Evolutionary conservation across 208 protist genomes (phyloP).

Genomic region (Phytomonas francai): DNA sequence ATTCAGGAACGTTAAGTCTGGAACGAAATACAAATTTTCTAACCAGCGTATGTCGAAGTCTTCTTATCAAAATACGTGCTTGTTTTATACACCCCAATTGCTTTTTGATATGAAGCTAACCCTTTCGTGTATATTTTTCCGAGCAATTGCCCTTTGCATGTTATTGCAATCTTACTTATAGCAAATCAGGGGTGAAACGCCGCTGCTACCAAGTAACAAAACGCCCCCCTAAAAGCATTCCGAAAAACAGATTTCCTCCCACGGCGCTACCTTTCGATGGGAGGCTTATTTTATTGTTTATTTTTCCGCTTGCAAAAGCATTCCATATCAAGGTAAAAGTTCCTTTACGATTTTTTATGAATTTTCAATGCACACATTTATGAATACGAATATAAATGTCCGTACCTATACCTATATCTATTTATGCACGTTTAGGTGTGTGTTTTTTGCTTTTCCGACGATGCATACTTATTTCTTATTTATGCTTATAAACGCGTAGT

Average conservation of each 20-base stretch:
- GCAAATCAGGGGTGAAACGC: neutral
- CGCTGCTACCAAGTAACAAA: neutral
- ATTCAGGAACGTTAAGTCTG: neutral
- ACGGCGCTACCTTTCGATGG: neutral
- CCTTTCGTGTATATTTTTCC: neutral
- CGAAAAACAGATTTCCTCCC: neutral
- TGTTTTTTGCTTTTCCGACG: constrained; percentile 12
- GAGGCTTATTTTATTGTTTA: neutral
- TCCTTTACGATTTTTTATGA: neutral
- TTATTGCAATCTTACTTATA: neutral
- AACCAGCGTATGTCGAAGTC: neutral
- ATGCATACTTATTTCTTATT: constrained; percentile 10
- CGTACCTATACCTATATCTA: constrained; percentile 8
- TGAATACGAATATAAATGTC: neutral
- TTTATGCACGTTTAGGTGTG: constrained; percentile 10
- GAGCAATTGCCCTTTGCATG: neutral
- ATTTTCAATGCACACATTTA: neutral
- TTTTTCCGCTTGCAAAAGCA: neutral
- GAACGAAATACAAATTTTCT: neutral
- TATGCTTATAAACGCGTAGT: constrained; percentile 1
- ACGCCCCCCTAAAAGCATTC: neutral
- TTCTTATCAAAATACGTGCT: neutral
- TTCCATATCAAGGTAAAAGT: neutral
- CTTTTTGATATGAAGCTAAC: neutral
- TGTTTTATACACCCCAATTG: neutral